Percentiles rank a stretch among this genome's conserved stretches.
Evolutionary conservation across 805 yeast species (phyloP).

Genomic region (Brettanomyces sp.): DNA sequence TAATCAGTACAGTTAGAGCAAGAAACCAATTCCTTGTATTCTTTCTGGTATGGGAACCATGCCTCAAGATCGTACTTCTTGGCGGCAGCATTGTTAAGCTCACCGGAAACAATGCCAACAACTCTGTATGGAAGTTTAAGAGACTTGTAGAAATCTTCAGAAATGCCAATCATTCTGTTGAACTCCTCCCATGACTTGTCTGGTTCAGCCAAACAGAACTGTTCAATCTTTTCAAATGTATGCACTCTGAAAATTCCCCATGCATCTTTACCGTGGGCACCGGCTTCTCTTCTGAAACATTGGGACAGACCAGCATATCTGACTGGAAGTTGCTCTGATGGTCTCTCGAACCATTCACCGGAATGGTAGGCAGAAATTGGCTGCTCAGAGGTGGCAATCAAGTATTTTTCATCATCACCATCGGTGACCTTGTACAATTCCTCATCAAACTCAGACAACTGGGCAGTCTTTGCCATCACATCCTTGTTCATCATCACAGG

Average conservation of each 20-base stretch:
- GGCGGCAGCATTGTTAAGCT: conserved; percentile 97
- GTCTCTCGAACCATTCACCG: conserved; percentile 96
- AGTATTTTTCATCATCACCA: conserved; percentile 95
- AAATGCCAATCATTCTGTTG: conserved; percentile 83
- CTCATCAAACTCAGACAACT: conserved; percentile 95
- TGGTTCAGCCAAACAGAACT: conserved; percentile 91
- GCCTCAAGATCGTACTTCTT: conserved; percentile 98
- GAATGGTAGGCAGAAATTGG: conserved; percentile 98
- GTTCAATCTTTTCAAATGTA: conserved; percentile 97
- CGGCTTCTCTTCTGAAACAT: conserved; percentile 99
- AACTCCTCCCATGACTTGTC: conserved; percentile 97
- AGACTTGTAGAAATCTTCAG: conserved; percentile 90
- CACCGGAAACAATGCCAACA: conserved; percentile 97
- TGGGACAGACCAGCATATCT: conserved; percentile 97
- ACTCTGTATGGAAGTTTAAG: conserved; percentile 93
- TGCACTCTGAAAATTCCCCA: conserved; percentile 99
- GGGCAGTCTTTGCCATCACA: conserved; percentile 98
- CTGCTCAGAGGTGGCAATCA: conserved; percentile 98
- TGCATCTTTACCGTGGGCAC: conserved; percentile 98
- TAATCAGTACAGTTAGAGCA: conserved; percentile 99
- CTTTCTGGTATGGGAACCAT: conserved; percentile 99
- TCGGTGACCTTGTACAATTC: conserved; percentile 94
- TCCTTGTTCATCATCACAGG: conserved; percentile 99
- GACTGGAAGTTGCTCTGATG: conserved; percentile 91
- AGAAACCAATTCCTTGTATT: conserved; percentile 94